Percentiles rank a stretch among this genome's conserved stretches.
phyloP scores from a whole-genome alignment of 78 protist species.

The Blattamonas nauphoetae region DNA sequence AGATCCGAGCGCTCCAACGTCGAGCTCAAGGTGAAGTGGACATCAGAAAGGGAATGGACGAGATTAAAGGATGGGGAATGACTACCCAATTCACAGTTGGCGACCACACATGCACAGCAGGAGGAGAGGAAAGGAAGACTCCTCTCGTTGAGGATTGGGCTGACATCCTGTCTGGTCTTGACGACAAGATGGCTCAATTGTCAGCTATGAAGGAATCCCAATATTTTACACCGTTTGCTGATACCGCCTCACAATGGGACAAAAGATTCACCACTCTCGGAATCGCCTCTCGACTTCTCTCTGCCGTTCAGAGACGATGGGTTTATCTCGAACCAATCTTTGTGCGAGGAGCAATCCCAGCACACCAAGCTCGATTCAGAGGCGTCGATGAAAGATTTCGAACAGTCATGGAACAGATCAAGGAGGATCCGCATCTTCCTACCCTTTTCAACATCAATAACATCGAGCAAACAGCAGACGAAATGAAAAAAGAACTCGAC shows the following conservation, averaged over 20 bases:
- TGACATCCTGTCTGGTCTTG: conserved; percentile 50
- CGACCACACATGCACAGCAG: conserved; percentile 14
- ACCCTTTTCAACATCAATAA: background rate
- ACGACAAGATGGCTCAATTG: conserved; percentile 62
- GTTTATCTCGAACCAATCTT: conserved; percentile 82
- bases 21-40: conserved; percentile 63
- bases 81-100: background rate
- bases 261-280: conserved; percentile 34
- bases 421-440: conserved; percentile 19
- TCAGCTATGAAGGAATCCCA: conserved; percentile 54
- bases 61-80: conserved; percentile 27
- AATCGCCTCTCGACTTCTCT: conserved; percentile 27
- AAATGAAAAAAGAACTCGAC: conserved; percentile 6
- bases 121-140: background rate
- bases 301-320: conserved; percentile 75
- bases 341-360: conserved; percentile 67
- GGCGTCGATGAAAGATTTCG: conserved; percentile 54
- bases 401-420: conserved; percentile 26
- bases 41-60: conserved; percentile 64
- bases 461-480: background rate
- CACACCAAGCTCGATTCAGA: conserved; percentile 61
- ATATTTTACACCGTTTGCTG: conserved; percentile 39
- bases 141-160: conserved; percentile 67
- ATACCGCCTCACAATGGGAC: conserved; percentile 24
- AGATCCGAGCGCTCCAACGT: conserved; percentile 36